phyloP scores from a whole-genome alignment of 441 rosid genomes.

The Adansonia rubrostipa region DNA sequence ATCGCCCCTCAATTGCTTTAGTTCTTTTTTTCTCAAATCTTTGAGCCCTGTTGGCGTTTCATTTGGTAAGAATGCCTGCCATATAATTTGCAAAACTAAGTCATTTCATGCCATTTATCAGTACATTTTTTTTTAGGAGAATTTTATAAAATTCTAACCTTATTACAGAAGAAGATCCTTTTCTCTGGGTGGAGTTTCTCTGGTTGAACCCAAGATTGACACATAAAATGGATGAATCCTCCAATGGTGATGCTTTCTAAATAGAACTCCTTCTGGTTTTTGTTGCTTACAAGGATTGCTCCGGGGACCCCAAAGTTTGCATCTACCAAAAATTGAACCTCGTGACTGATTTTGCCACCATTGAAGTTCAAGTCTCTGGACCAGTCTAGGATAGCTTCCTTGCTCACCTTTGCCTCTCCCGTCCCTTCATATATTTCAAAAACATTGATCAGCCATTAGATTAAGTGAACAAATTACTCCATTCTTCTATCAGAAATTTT shows the following conservation, averaged over 20 bases:
- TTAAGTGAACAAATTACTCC: no score
- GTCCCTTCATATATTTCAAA: neutral
- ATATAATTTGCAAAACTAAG: neutral
- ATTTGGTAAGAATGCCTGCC: slow-evolving; percentile 43
- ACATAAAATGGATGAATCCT: neutral
- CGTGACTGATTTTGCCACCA: neutral
- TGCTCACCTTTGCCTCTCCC: slow-evolving; percentile 20
- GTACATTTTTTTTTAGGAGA: neutral
- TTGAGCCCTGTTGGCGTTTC: slow-evolving; percentile 51
- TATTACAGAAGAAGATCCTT: slow-evolving; percentile 18
- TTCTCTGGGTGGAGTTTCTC: slow-evolving; percentile 4
- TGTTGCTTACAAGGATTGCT: slow-evolving; percentile 15
- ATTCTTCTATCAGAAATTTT: no score
- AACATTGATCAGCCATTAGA: neutral
- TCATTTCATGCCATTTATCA: neutral
- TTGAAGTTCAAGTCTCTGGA: neutral
- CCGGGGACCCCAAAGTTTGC: slow-evolving; percentile 22
- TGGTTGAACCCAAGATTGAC: slow-evolving; percentile 29
- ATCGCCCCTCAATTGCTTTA: slow-evolving; percentile 39
- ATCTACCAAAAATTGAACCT: slow-evolving; percentile 19
- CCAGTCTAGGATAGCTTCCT: slow-evolving; percentile 19
- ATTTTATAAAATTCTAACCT: neutral
- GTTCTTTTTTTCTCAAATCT: slow-evolving; percentile 45
- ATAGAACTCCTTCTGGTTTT: slow-evolving; percentile 8
- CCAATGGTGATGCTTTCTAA: slow-evolving; percentile 7